phyloP scores from a whole-genome alignment of 2,329 filamentous ascomycete species.

The Trichoderma aggressivum region DNA sequence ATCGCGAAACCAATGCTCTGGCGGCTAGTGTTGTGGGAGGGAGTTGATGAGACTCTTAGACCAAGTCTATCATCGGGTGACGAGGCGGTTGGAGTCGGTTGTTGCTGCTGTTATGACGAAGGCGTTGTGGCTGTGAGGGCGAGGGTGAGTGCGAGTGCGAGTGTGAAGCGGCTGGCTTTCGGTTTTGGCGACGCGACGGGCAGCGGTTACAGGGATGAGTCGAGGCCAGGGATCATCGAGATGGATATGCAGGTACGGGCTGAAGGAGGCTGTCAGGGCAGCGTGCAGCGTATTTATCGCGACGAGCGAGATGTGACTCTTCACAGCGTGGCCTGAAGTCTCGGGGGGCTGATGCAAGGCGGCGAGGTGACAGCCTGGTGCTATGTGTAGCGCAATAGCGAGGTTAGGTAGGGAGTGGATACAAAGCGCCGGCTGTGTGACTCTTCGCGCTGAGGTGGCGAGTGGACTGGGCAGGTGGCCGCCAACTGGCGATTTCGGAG shows the following conservation, averaged over 20 bases:
- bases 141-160: background rate
- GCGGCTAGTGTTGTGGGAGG: conserved; percentile 19
- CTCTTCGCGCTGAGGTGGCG: conserved; percentile 37
- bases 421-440: conserved; percentile 31
- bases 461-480: conserved; percentile 34
- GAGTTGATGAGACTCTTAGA: conserved; percentile 24
- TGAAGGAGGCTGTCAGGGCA: conserved; percentile 19
- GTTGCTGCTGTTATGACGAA: conserved; percentile 16
- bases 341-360: conserved; percentile 32
- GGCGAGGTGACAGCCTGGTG: conserved; percentile 26
- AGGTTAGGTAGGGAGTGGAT: conserved; percentile 22
- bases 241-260: conserved; percentile 33
- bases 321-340: conserved; percentile 33
- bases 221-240: conserved; percentile 17
- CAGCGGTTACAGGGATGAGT: conserved; percentile 6
- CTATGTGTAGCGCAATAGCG: conserved; percentile 14
- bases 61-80: conserved; percentile 35
- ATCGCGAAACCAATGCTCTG: conserved; percentile 47
- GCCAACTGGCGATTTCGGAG: conserved; percentile 40
- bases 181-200: conserved; percentile 17
- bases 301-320: conserved; percentile 23
- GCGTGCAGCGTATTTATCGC: conserved; percentile 31
- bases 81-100: background rate
- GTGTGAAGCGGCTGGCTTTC: background rate
- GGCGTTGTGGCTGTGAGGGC: conserved; percentile 11